Evolutionary conservation across 2,329 filamentous ascomycete species (phyloP), one percentile per base, ranked within the genome.

Genomic region (Ophiostoma novo-ulmi): DNA sequence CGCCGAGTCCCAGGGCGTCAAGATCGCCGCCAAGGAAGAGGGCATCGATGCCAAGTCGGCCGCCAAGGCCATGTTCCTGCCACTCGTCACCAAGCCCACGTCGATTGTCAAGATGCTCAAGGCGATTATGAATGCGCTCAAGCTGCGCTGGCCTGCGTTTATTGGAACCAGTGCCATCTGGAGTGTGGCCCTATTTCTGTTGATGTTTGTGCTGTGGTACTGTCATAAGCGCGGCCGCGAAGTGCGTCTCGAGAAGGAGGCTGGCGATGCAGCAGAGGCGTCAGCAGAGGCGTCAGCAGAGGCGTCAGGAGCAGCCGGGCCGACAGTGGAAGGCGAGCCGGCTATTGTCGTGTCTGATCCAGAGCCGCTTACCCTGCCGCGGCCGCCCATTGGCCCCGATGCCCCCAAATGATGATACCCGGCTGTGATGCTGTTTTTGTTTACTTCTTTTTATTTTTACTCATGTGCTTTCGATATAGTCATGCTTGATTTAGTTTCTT

Each of bases 201-300:
- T 98, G 20, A 86, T 99, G 71, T 95, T 97, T 78, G 92, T 97
- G 64, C 89, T 98, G 76, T 99, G 94, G 94, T 99, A 98, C 81
- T 98, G 94, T 81, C 91, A 98, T 81, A 98, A 98, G 82, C 91
- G 95, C 70, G 95, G 95, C 55, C 88, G 88, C 64, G 94, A 99
- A 81, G 89, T 89, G 7, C 87, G 95, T 68, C 86, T 98, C 77
- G 87, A 76, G 64, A 74, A 79, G 68, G 85, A 87, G 76, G 73
- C 70, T 3, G 39, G 44, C 2, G 72, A 66, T 5, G 72, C 44
- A 0, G 66, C n/a, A 8, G 67, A 48, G 14, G 48, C 70, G 31
- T 48, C 67, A 31, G 22, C 55, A 0, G 66, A 38, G n/a, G n/a
- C n/a, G n/a, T n/a, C 44, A 0, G 66, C n/a, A 8, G 67, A 48